Evolutionary conservation across 2,329 filamentous ascomycete species (phyloP).

Genomic region (Xylaria hypoxylon): DNA sequence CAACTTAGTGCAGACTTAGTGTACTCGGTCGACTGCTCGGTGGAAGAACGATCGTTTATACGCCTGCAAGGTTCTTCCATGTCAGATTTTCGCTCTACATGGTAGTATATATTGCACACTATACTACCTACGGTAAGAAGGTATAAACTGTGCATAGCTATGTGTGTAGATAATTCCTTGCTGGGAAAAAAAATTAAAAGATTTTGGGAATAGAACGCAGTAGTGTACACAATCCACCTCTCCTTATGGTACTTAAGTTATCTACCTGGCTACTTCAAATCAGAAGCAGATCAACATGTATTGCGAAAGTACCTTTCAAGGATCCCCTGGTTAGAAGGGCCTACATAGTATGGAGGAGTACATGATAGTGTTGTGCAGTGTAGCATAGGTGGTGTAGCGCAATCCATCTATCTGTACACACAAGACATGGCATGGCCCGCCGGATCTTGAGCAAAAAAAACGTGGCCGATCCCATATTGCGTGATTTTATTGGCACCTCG

Average conservation of each 20-base stretch:
- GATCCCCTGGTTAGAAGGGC: slow-evolving; percentile 6
- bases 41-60: neutral
- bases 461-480: slow-evolving; percentile 32
- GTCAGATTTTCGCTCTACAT: neutral
- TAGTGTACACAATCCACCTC: no score
- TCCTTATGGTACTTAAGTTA: neutral
- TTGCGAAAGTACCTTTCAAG: slow-evolving; percentile 1
- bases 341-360: neutral
- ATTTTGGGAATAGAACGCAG: no score
- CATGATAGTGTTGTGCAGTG: neutral
- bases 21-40: no score
- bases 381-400: neutral
- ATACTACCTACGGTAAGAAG: no score
- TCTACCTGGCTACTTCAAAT: neutral
- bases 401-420: neutral
- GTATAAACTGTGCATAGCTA: slow-evolving; percentile 1
- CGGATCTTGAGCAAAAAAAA: slow-evolving; percentile 27
- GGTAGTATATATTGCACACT: neutral
- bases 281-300: neutral
- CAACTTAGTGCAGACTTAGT: no score
- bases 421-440: slow-evolving; percentile 19
- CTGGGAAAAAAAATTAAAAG: neutral
- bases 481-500: slow-evolving; percentile 26
- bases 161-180: neutral
- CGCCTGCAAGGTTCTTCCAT: slow-evolving; percentile 11